Evolutionary conservation across 352 stramenopile species (phyloP), one percentile per base, ranked within the genome.

Genomic region (Phytophthora palmivora): DNA sequence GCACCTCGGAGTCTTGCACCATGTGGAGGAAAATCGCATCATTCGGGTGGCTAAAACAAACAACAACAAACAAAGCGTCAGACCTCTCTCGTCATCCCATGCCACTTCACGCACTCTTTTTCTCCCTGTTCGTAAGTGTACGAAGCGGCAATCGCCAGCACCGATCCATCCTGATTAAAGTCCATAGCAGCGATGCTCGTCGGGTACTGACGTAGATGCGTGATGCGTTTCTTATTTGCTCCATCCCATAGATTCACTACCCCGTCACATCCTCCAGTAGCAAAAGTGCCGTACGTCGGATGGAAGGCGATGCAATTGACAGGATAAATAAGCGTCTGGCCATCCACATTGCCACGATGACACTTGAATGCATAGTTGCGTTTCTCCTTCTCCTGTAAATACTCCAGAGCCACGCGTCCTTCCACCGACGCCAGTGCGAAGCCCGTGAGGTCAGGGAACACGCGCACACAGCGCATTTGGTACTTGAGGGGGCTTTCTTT

Each of bases 91-190:
- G 37, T 8, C 15, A 14, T 37, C 12, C 11, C 33, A 43, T 38
- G 30, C 46, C 4, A 30, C 34, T 36, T 4, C 36, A 82, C 82
- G 54, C 77, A 92, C 88, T 98, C 95, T 67, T 97, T 96, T 62
- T 99, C 96, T 24, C 97, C 97, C 68, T 98, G 89, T 77, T 99
- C 97, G 76, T 98, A 99, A 4, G 96, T 99, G 82, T 99, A 99
- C 22, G 90, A 98, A 45, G 88, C 83, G 0, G 97, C 96, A 50
- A 99, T 88, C 14, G 97, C 97, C 21, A 99, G 79, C 49, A 97
- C 71, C 0, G 78, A 92, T 50, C 97, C 97, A 67, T 98, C 93
- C 50, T 82, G 63, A 64, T 95, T 98, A 71, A 99, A 99, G 44
- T 97, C 91, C 53, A 99, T 77, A 19, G 92, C 81, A 2, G 96